A percentile compares a stretch with the other conserved stretches of the same genome.
Conservation (phyloP, 805 yeast genomes). For the Metschnikowia koreensis region DNA sequence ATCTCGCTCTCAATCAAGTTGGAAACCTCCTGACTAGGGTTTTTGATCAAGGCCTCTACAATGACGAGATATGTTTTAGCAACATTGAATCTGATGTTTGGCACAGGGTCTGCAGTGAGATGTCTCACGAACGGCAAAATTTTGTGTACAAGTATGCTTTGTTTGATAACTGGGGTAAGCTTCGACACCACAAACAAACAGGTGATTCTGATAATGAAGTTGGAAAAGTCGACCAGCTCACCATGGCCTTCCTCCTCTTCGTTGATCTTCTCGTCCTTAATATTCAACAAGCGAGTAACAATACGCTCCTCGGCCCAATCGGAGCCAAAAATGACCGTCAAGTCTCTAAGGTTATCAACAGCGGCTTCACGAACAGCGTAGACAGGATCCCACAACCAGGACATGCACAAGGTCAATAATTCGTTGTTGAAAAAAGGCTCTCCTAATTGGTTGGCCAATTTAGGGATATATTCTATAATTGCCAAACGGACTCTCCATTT, state of each 20-base stretch:
- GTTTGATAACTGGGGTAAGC: slow-evolving; percentile 67
- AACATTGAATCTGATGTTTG: slow-evolving; percentile 92
- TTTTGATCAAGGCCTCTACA: slow-evolving; percentile 48
- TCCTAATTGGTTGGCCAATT: slow-evolving; percentile 91
- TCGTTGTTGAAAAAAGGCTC: slow-evolving; percentile 91
- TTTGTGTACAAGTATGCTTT: slow-evolving; percentile 54
- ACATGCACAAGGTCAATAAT: slow-evolving; percentile 83
- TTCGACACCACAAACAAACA: slow-evolving; percentile 85
- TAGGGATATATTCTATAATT: slow-evolving; percentile 93
- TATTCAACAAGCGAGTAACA: slow-evolving; percentile 64
- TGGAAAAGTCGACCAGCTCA: slow-evolving; percentile 50
- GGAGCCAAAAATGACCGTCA: slow-evolving; percentile 86
- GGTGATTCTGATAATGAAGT: slow-evolving; percentile 90
- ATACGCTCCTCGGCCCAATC: slow-evolving; percentile 90
- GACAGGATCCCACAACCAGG: slow-evolving; percentile 99
- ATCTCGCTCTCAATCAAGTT: slow-evolving; percentile 44
- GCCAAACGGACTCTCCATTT: slow-evolving; percentile 98
- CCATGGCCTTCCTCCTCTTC: slow-evolving; percentile 23
- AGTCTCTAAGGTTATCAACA: slow-evolving; percentile 71
- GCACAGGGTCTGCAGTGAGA: slow-evolving; percentile 77
- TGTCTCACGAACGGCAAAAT: slow-evolving; percentile 78
- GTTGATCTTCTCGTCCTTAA: slow-evolving; percentile 20
- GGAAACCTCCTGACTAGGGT: slow-evolving; percentile 19
- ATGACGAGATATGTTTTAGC: slow-evolving; percentile 77
- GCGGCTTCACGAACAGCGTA: slow-evolving; percentile 97